Conservation (phyloP, 176 grass and related monocot genomes). For the Miscanthus lutarioriparius region DNA sequence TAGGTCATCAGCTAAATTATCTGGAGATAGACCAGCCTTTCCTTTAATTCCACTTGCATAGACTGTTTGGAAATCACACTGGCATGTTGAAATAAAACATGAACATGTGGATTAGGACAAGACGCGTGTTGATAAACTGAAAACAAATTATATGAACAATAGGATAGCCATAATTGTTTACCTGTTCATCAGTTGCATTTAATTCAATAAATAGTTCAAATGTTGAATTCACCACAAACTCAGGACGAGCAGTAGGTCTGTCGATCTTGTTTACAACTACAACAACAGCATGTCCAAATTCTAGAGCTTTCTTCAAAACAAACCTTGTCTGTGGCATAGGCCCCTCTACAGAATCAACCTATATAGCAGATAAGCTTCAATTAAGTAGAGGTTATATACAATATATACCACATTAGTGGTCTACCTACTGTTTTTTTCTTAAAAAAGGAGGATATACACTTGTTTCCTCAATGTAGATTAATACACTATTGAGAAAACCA, state of each 20-base stretch:
- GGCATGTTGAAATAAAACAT: constrained; percentile 28
- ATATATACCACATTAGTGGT: background rate
- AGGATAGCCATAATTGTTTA: constrained; percentile 32
- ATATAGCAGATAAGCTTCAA: constrained; percentile 32
- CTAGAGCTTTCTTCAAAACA: constrained; percentile 97
- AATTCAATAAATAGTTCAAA: constrained; percentile 99
- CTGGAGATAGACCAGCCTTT: constrained; percentile 78
- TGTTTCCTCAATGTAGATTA: constrained; percentile 7
- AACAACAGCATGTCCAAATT: constrained; percentile 96
- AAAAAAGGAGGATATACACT: background rate
- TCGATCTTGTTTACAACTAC: constrained; percentile 99
- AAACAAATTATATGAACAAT: constrained; percentile 21
- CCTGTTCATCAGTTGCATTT: constrained; percentile 98
- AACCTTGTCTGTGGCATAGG: constrained; percentile 99
- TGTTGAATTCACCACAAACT: constrained; percentile 95
- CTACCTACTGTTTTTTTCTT: background rate
- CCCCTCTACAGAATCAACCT: constrained; percentile 99
- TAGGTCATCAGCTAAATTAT: constrained; percentile 89
- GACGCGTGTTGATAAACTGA: background rate
- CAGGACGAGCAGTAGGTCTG: constrained; percentile 82
- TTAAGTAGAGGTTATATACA: constrained; percentile 7
- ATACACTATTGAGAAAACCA: constrained; percentile 6
- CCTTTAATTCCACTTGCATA: constrained; percentile 97
- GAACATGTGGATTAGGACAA: constrained; percentile 25
- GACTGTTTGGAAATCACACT: constrained; percentile 99